Percentiles rank a stretch among this genome's conserved stretches.
Conservation (phyloP, 2,329 filamentous ascomycete genomes). For the Decorospora gaudefroyi region DNA sequence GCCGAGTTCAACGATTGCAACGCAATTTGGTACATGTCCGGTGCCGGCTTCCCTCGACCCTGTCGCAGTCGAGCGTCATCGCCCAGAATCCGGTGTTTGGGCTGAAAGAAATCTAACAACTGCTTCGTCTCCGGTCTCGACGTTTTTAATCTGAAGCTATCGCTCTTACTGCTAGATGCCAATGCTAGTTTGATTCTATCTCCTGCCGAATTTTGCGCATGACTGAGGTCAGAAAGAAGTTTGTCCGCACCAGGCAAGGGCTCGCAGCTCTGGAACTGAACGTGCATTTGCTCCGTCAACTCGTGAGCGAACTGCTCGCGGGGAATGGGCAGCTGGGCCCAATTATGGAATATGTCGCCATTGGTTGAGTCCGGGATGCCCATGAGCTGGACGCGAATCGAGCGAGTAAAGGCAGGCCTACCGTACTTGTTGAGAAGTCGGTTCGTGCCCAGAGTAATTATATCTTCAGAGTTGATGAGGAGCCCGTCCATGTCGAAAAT, state of each 20-base stretch:
- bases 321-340: slow-evolving; percentile 10
- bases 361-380: slow-evolving; percentile 14
- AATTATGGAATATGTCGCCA: slow-evolving; percentile 11
- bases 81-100: slow-evolving; percentile 18
- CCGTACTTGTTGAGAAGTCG: slow-evolving; percentile 16
- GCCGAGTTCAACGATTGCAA: slow-evolving; percentile 14
- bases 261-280: slow-evolving; percentile 8
- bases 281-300: slow-evolving; percentile 6
- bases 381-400: slow-evolving; percentile 11
- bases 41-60: too few relatives aligned
- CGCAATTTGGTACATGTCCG: slow-evolving; percentile 24
- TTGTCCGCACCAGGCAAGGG: slow-evolving; percentile 8
- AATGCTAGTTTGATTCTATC: slow-evolving; percentile 5
- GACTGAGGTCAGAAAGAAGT: slow-evolving; percentile 8
- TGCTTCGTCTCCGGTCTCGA: slow-evolving; percentile 5
- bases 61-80: too few relatives aligned
- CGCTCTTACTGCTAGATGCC: slow-evolving; percentile 1
- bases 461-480: slow-evolving; percentile 44
- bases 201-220: slow-evolving; percentile 1
- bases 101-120: slow-evolving; percentile 5
- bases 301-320: slow-evolving; percentile 9
- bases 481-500: slow-evolving; percentile 45
- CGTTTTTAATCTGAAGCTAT: slow-evolving; percentile 4
- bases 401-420: slow-evolving; percentile 7
- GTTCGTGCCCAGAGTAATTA: slow-evolving; percentile 14